Conservation (phyloP, 2,329 filamentous ascomycete genomes). For the Pseudofabraea citricarpa region DNA sequence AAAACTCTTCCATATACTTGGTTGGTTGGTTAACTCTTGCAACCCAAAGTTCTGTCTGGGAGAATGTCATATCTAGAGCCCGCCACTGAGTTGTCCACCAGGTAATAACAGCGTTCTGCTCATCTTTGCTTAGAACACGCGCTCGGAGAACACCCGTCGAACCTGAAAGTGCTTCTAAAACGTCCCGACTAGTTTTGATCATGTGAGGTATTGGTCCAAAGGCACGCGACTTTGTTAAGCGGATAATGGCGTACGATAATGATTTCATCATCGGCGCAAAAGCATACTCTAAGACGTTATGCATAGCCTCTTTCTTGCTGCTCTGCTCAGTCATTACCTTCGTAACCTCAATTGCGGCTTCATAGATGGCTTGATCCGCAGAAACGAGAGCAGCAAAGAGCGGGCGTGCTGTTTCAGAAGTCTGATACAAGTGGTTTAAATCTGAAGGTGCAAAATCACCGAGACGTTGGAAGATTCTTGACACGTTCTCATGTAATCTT, state of each 20-base stretch:
- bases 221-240: constrained; percentile 38
- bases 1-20: constrained; percentile 80
- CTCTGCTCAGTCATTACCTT: constrained; percentile 73
- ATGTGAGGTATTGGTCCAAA: constrained; percentile 56
- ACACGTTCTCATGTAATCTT: constrained; percentile 57
- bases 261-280: constrained; percentile 40
- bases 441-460: constrained; percentile 69
- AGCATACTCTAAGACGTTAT: constrained; percentile 39
- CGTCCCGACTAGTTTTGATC: constrained; percentile 51
- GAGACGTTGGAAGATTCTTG: constrained; percentile 71
- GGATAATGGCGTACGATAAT: constrained; percentile 37
- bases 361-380: constrained; percentile 72
- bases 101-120: constrained; percentile 44
- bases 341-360: constrained; percentile 75
- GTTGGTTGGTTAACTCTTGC: constrained; percentile 46
- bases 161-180: constrained; percentile 53
- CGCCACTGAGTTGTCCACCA: constrained; percentile 88
- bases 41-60: constrained; percentile 81
- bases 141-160: constrained; percentile 42
- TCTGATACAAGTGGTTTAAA: constrained; percentile 64
- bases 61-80: constrained; percentile 74
- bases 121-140: constrained; percentile 15
- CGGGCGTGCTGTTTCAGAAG: constrained; percentile 63
- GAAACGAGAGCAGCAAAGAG: constrained; percentile 78
- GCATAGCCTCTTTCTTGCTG: constrained; percentile 45